Evolutionary conservation across 192 early-diverging fungal species (phyloP).

Genomic region (Backusella sp.): DNA sequence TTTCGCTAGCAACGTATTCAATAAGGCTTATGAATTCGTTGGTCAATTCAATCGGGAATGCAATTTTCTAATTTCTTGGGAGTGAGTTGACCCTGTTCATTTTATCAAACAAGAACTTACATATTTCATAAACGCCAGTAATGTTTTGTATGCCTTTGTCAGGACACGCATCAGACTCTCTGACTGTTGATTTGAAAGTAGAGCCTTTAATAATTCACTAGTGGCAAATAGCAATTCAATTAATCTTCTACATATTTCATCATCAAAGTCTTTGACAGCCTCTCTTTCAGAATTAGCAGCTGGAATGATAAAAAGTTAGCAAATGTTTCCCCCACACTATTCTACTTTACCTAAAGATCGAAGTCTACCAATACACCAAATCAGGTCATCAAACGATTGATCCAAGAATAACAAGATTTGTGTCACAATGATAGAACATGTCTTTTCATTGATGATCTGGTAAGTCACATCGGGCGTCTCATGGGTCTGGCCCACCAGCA

Average conservation of each 20-base stretch:
- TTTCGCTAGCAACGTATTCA: conserved; percentile 38
- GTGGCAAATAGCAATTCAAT: conserved; percentile 37
- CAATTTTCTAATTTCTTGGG: conserved; percentile 19
- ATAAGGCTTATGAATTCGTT: conserved; percentile 47
- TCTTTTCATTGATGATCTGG: conserved; percentile 45
- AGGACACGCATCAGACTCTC: conserved; percentile 51
- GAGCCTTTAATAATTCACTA: conserved; percentile 42
- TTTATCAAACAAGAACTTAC: conserved; percentile 18
- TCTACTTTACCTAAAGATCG: background rate
- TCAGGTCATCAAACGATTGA: conserved; percentile 43
- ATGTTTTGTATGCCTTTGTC: conserved; percentile 46
- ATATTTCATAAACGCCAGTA: conserved; percentile 45
- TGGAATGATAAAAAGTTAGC: background rate
- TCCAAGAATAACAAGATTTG: conserved; percentile 46
- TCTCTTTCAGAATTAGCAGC: background rate
- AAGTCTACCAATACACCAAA: conserved; percentile 47
- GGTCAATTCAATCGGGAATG: conserved; percentile 22
- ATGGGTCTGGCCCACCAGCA: background rate
- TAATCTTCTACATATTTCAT: conserved; percentile 39
- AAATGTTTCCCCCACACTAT: background rate
- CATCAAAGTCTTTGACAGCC: conserved; percentile 33
- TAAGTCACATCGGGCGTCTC: conserved; percentile 26
- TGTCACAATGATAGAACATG: conserved; percentile 27
- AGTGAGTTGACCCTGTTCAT: too few relatives aligned
- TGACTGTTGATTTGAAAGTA: conserved; percentile 36